A percentile compares a stretch with the other conserved stretches of the same genome.
Evolutionary conservation across 1,284 basidiomycete species (phyloP).

Genomic region (Taiwanofungus camphoratus): DNA sequence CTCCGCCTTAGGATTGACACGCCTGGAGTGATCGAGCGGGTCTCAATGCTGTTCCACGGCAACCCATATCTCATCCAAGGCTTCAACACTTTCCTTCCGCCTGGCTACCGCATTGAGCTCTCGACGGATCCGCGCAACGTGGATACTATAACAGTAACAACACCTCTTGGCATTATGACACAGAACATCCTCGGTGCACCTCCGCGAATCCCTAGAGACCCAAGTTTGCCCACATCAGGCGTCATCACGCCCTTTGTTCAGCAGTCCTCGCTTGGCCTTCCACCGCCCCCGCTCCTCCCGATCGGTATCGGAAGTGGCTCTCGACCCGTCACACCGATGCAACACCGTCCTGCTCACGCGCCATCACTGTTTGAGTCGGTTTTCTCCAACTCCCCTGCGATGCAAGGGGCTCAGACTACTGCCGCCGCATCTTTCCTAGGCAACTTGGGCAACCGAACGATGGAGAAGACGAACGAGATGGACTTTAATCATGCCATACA

Average conservation of each 20-base stretch:
- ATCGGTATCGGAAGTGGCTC: slow-evolving; percentile 26
- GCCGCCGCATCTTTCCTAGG: slow-evolving; percentile 59
- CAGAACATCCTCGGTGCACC: slow-evolving; percentile 42
- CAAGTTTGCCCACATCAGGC: slow-evolving; percentile 9
- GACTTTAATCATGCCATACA: slow-evolving; percentile 98
- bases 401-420: slow-evolving; percentile 27
- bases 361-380: slow-evolving; percentile 9
- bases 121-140: slow-evolving; percentile 70
- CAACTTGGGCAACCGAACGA: slow-evolving; percentile 33
- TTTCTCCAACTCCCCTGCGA: slow-evolving; percentile 19
- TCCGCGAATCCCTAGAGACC: slow-evolving; percentile 27
- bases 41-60: slow-evolving; percentile 92
- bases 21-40: slow-evolving; percentile 96
- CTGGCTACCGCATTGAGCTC: slow-evolving; percentile 95
- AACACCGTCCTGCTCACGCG: slow-evolving; percentile 11
- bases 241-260: slow-evolving; percentile 20
- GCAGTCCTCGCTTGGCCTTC: slow-evolving; percentile 20
- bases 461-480: slow-evolving; percentile 39
- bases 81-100: slow-evolving; percentile 98
- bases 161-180: slow-evolving; percentile 80
- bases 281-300: slow-evolving; percentile 27
- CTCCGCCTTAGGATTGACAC: slow-evolving; percentile 81
- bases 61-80: slow-evolving; percentile 94
- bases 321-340: slow-evolving; percentile 24
- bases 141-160: slow-evolving; percentile 91